Conservation (phyloP, 1,284 basidiomycete species). For the Pholiota adiposa region DNA sequence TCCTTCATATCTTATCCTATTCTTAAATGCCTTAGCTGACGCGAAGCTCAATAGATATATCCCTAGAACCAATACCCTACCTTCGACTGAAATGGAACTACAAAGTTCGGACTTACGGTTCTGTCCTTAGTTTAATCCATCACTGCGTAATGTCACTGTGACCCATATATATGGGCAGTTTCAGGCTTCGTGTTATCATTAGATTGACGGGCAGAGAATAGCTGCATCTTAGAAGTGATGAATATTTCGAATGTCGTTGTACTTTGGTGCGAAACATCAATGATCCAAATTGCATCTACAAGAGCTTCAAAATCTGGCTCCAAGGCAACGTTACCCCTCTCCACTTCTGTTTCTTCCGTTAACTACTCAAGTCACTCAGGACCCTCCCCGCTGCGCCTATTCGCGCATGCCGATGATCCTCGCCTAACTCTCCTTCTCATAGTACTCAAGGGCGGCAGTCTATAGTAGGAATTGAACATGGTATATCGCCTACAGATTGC, state of each 20-base stretch:
- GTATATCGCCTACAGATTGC: slow-evolving; percentile 7
- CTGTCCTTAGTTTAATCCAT: background rate
- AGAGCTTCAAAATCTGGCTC: slow-evolving; percentile 3
- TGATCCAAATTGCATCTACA: slow-evolving; percentile 1
- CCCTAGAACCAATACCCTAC: background rate
- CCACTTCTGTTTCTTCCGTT: background rate
- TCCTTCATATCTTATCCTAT: background rate
- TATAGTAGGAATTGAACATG: background rate
- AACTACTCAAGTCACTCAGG: background rate
- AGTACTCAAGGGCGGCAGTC: background rate
- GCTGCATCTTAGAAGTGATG: slow-evolving; percentile 1
- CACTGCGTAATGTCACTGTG: background rate
- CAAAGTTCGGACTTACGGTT: too few species aligned
- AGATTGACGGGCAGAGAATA: slow-evolving; percentile 2
- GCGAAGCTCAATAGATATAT: background rate
- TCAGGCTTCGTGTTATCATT: slow-evolving; percentile 4
- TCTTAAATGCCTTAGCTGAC: background rate
- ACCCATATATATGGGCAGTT: background rate
- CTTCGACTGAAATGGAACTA: background rate
- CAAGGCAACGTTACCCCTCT: slow-evolving; percentile 3
- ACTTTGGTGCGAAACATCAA: slow-evolving; percentile 9
- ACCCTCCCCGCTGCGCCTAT: background rate
- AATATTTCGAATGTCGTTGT: background rate
- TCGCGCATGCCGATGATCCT: slow-evolving; percentile 2
- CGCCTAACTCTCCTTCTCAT: background rate